Percentiles rank a stretch among this genome's conserved stretches.
phyloP scores from a whole-genome alignment of 164 flowering plant species.

The Vitis amurensis region DNA sequence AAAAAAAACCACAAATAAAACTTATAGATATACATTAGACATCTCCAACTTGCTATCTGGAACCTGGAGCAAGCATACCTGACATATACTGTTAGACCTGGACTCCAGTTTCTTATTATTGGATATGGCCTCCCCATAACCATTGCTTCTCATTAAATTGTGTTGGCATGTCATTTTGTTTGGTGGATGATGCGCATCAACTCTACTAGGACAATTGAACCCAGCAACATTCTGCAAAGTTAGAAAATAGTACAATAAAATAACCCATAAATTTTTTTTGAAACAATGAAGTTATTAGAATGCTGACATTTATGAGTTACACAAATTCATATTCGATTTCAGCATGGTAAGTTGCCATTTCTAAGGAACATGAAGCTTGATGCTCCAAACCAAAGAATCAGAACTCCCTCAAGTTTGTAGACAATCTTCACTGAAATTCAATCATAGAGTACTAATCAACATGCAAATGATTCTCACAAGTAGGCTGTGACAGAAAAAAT shows the following conservation, averaged over 20 bases:
- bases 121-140: conserved; percentile 2
- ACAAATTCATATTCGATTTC: no score
- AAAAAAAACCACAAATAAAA: neutral
- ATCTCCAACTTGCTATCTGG: conserved; percentile 1
- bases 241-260: neutral
- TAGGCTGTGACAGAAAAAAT: neutral
- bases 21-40: conserved; percentile 1
- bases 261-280: no score
- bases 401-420: neutral
- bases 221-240: conserved; percentile 4
- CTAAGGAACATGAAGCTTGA: neutral
- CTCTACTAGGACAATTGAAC: conserved; percentile 3
- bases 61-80: conserved; percentile 13
- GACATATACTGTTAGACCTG: neutral
- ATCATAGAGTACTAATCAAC: neutral
- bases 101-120: conserved; percentile 10
- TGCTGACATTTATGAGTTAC: no score
- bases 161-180: conserved; percentile 6
- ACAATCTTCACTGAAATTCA: neutral
- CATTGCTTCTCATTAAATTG: conserved; percentile 6
- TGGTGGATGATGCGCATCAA: conserved; percentile 7
- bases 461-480: neutral
- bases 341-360: no score
- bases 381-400: neutral
- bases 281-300: no score